These are phyloP conservation scores for Torulaspora franciscae DNA, from an alignment of 805 yeast species.

Conservation along the genomic window DNA sequence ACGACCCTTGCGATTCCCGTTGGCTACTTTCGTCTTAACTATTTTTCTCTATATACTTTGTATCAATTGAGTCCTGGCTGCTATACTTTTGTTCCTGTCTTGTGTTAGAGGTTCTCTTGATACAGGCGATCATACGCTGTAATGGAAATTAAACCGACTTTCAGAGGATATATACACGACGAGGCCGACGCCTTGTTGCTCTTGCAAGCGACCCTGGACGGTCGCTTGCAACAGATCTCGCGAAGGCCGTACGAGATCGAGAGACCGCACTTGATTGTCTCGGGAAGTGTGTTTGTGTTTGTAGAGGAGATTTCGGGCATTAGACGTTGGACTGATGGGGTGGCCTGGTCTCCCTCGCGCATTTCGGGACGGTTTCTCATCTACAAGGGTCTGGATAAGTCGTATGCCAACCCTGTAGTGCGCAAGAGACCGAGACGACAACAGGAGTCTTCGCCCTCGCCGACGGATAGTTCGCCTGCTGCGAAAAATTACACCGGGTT, in stretches of 20 bases:
- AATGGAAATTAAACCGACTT: slow-evolving; percentile 50
- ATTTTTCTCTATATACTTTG: not conserved
- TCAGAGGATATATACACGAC: slow-evolving; percentile 69
- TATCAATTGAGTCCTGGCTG: not conserved
- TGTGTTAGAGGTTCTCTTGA: not conserved
- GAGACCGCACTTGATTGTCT: slow-evolving; percentile 55
- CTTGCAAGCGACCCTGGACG: slow-evolving; percentile 71
- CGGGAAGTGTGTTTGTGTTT: slow-evolving; percentile 82
- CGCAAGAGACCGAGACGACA: not conserved
- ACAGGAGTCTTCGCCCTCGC: slow-evolving; percentile 1
- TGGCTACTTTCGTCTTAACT: not conserved
- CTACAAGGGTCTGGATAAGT: slow-evolving; percentile 54
- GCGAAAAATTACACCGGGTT: slow-evolving; percentile 46
- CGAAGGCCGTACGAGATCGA: slow-evolving; percentile 83
- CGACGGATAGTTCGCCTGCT: not conserved
- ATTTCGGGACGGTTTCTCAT: slow-evolving; percentile 80
- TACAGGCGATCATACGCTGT: not conserved
- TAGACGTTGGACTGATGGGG: slow-evolving; percentile 96
- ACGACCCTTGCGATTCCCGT: not conserved
- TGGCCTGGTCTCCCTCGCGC: slow-evolving; percentile 88
- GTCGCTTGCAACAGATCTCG: slow-evolving; percentile 54
- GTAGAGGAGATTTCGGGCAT: slow-evolving; percentile 78
- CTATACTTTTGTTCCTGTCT: not conserved
- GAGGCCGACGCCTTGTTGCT: slow-evolving; percentile 79
- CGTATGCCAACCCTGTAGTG: slow-evolving; percentile 2